Percentiles rank a stretch among this genome's conserved stretches.
Evolutionary conservation across 495 filamentous ascomycete species (phyloP).

Genomic region (Lichenothelia convexa): DNA sequence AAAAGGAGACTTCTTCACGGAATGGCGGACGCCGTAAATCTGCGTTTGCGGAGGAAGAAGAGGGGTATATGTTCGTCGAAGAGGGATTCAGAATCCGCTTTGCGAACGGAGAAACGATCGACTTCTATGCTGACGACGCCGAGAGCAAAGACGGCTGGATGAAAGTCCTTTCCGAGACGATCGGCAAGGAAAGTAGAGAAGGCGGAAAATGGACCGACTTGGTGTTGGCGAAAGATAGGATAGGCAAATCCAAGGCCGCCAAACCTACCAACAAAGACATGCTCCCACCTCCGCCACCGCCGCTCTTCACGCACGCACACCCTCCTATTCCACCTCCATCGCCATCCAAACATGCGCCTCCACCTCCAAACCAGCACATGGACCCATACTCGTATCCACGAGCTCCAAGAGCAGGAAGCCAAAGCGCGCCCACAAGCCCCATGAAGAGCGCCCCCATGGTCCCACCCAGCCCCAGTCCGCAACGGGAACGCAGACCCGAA

Average conservation of each 20-base stretch:
- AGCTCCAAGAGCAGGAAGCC: constrained; percentile 4
- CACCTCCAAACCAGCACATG: constrained; percentile 6
- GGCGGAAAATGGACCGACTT: constrained; percentile 61
- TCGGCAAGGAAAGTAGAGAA: constrained; percentile 43
- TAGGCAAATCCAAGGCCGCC: constrained; percentile 8
- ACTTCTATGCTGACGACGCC: constrained; percentile 87
- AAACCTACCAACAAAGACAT: background rate
- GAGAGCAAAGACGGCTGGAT: constrained; percentile 88
- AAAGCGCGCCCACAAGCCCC: constrained; percentile 12
- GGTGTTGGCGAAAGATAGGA: constrained; percentile 37
- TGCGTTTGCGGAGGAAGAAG: constrained; percentile 93
- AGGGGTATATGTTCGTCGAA: constrained; percentile 99
- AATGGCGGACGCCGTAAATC: constrained; percentile 69
- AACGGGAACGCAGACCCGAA: too few relatives aligned
- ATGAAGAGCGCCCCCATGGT: too few relatives aligned
- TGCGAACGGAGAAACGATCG: constrained; percentile 91
- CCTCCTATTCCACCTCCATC: constrained; percentile 4
- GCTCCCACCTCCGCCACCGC: background rate
- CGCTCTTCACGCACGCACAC: background rate
- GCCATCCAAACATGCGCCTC: constrained; percentile 9
- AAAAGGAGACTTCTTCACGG: constrained; percentile 32
- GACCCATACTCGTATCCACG: too few relatives aligned
- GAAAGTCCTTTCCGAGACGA: constrained; percentile 66
- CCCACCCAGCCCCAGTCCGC: too few relatives aligned
- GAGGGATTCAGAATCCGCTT: constrained; percentile 97